Base-by-base conservation (phyloP, 2,329 filamentous ascomycete genomes). In the Fusarium pininemorale region DNA sequence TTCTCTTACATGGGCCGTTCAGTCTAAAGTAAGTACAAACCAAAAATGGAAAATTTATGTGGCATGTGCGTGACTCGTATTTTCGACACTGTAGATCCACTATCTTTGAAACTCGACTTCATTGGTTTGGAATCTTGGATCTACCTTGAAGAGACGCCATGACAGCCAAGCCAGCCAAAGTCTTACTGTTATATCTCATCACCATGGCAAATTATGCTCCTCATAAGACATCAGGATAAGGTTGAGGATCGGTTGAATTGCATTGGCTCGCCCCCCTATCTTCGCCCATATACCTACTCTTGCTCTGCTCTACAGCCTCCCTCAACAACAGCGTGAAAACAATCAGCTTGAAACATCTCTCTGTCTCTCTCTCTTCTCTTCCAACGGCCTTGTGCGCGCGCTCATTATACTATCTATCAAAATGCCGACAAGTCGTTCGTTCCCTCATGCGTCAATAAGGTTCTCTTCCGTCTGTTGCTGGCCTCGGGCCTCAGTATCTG, bases 391-490 rank as follows among this genome's bases (percentile, higher is more conserved):
- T 62, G 70, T 64, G 73, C 59, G 68, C 66, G 74, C 69, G 72
- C 73, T 69, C 70, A 79, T 75, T 77, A 79, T 65, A 73, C 72
- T 72, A 63, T 75, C 77, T 73, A 77, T 75, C 64, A 64, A 73
- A 77, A 77, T 75, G 65, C 72, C 67, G 48, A 64, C 66, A 67
- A 63, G 59, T 47, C 60, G 58, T 67, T 47, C 60, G 58, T 67
- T 42, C 54, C 59, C 60, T 80, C 80, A 90, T 80, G 88, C 87
- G 78, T 91, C 89, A 80, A 91, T 89, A 75, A 91, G 82, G 82
- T 90, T 90, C 82, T 88, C 89, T 80, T 90, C 87, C 74, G 83
- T 80, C 77, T 83, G 83, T 72, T 84, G 81, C 72, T 82, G 82
- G 63, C 83, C 82, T 75, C 84, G 78, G 11, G 77, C 75, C 64